These are phyloP conservation scores for Fusarium oligoseptatum DNA, from an alignment of 2,329 filamentous ascomycete genomes.

Conservation along the genomic window DNA sequence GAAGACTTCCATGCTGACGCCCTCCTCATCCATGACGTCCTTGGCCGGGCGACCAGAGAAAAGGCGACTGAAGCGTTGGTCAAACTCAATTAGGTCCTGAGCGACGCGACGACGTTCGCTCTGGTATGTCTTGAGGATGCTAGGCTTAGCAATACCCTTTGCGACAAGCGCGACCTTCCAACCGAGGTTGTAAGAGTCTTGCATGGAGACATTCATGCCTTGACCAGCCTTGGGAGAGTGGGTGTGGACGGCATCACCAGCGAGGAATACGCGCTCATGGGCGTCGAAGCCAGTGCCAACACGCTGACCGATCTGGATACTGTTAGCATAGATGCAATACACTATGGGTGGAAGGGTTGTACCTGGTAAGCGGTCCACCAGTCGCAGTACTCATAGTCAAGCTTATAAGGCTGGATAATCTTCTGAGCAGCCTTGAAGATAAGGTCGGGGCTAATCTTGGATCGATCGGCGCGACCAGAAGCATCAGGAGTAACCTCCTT, in stretches of 20 bases:
- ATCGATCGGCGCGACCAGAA: constrained; percentile 59
- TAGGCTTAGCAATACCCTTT: constrained; percentile 58
- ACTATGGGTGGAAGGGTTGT: neutral
- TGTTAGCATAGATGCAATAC: neutral
- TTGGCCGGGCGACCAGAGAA: constrained; percentile 66
- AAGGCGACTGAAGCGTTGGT: constrained; percentile 68
- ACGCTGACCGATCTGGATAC: constrained; percentile 68
- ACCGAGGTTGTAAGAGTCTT: constrained; percentile 69
- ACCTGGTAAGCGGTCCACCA: constrained; percentile 57
- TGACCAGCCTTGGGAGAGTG: constrained; percentile 74
- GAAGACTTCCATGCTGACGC: constrained; percentile 73
- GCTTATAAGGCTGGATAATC: constrained; percentile 75
- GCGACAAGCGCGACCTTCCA: constrained; percentile 67
- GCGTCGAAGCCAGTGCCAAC: constrained; percentile 70
- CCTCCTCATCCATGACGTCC: constrained; percentile 71
- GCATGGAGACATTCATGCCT: constrained; percentile 81
- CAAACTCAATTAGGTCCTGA: constrained; percentile 74
- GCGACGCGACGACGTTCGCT: constrained; percentile 70
- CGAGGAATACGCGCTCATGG: constrained; percentile 73
- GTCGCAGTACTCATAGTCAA: constrained; percentile 73
- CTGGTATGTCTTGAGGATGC: constrained; percentile 64
- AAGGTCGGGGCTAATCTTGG: constrained; percentile 72
- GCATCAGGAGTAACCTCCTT: constrained; percentile 59
- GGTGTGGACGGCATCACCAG: constrained; percentile 74
- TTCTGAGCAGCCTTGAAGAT: constrained; percentile 74